Percentiles rank a stretch among this genome's conserved stretches.
These are phyloP conservation scores for Lactarius sp. DNA, from an alignment of 768 basidiomycete species.

Conservation along the genomic window DNA sequence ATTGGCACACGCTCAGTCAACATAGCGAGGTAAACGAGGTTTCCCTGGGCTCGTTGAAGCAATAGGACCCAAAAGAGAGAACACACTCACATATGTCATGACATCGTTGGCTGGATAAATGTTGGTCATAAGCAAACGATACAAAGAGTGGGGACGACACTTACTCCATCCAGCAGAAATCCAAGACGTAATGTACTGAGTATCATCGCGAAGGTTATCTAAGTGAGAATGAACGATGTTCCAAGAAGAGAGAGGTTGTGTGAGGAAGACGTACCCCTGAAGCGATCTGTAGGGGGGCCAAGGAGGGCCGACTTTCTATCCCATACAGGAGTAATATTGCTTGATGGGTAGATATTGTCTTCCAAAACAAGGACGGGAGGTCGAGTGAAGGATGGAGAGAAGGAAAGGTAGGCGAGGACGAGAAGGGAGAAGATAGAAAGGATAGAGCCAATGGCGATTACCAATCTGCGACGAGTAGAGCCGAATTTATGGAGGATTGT, in stretches of 20 bases:
- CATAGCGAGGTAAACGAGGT: constrained; percentile 39
- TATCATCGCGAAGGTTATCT: constrained; percentile 61
- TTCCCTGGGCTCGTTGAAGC: constrained; percentile 28
- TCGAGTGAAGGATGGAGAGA: background rate
- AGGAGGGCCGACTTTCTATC: constrained; percentile 20
- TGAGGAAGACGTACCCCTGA: constrained; percentile 42
- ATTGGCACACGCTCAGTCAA: constrained; percentile 39
- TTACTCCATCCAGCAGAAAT: constrained; percentile 68
- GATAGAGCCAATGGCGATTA: background rate
- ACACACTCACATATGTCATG: constrained; percentile 57
- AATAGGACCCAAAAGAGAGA: background rate
- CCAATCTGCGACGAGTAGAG: constrained; percentile 7
- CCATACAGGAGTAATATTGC: background rate
- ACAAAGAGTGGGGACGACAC: constrained; percentile 15
- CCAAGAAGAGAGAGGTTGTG: too few species aligned
- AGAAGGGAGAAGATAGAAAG: constrained; percentile 13
- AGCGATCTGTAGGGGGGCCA: constrained; percentile 52
- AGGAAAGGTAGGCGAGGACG: constrained; percentile 6
- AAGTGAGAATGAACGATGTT: background rate
- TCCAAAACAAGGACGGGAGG: constrained; percentile 1
- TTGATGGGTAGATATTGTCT: background rate
- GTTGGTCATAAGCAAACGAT: background rate
- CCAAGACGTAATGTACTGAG: constrained; percentile 69
- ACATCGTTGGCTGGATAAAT: constrained; percentile 60
- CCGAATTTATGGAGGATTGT: background rate